phyloP scores from a whole-genome alignment of 1,284 basidiomycete species.

The Melanopsichium pennsylvanicum region DNA sequence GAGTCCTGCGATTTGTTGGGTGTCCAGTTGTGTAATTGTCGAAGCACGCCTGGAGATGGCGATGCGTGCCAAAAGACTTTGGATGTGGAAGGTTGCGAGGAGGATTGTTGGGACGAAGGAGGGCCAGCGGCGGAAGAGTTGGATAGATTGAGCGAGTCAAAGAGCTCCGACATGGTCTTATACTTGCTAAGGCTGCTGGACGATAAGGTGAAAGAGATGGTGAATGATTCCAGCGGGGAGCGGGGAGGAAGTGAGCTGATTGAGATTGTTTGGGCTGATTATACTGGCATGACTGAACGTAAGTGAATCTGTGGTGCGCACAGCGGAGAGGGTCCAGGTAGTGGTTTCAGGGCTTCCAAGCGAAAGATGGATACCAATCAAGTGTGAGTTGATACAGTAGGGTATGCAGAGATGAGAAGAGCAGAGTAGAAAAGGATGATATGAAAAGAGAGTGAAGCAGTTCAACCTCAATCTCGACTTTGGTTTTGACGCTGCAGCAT shows the following conservation, averaged over 20 bases:
- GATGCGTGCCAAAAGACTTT: conserved; percentile 50
- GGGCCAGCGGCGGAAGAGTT: conserved; percentile 20
- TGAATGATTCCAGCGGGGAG: background rate
- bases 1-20: conserved; percentile 38
- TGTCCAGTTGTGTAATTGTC: conserved; percentile 25
- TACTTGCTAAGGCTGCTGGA: too few relatives aligned
- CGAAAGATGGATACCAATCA: background rate
- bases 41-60: conserved; percentile 36
- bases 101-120: too few relatives aligned
- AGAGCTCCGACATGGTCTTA: conserved; percentile 46
- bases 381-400: background rate
- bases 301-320: too few relatives aligned
- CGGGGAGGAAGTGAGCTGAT: too few relatives aligned
- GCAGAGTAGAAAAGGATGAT: background rate
- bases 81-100: conserved; percentile 41
- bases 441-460: too few relatives aligned
- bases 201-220: background rate
- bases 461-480: too few relatives aligned
- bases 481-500: conserved; percentile 5
- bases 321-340: too few relatives aligned
- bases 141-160: conserved; percentile 47
- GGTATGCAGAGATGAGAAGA: background rate
- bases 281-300: conserved; percentile 17
- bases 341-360: background rate
- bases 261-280: too few relatives aligned